Conservation (phyloP, 345 rosid species). For the Litchi chinensis region DNA sequence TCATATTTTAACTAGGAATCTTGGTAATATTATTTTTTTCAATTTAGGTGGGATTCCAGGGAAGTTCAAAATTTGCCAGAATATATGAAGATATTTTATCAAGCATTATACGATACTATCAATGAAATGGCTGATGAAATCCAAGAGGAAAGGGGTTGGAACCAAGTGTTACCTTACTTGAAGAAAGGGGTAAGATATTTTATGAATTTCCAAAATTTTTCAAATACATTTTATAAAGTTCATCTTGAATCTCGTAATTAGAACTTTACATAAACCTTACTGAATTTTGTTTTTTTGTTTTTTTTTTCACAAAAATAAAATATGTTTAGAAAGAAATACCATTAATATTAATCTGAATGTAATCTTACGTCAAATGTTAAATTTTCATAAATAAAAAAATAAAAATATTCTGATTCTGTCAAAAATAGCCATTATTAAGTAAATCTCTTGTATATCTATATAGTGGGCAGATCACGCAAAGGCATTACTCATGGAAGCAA, state of each 20-base stretch:
- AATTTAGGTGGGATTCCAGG: constrained; percentile 27
- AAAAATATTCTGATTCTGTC: too few species aligned
- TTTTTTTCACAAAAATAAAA: too few species aligned
- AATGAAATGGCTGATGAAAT: constrained; percentile 42
- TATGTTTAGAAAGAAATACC: too few species aligned
- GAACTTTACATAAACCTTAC: too few species aligned
- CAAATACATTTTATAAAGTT: too few species aligned
- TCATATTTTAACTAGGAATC: not conserved
- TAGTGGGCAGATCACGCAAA: constrained; percentile 59
- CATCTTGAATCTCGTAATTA: too few species aligned
- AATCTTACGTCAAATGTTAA: too few species aligned
- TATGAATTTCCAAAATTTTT: too few species aligned
- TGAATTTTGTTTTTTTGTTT: too few species aligned
- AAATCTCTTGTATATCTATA: not conserved
- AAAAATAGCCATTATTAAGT: too few species aligned
- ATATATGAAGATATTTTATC: constrained; percentile 47
- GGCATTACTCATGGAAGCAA: constrained; percentile 48
- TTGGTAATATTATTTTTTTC: not conserved
- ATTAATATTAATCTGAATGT: too few species aligned
- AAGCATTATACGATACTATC: constrained; percentile 30
- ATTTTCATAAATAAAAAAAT: too few species aligned
- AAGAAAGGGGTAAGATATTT: constrained; percentile 38
- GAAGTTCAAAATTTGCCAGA: constrained; percentile 38
- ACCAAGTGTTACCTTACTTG: constrained; percentile 27
- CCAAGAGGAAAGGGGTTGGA: constrained; percentile 27